Conservation (phyloP, 2,329 filamentous ascomycete species). For the Phyllosticta citribraziliensis region DNA sequence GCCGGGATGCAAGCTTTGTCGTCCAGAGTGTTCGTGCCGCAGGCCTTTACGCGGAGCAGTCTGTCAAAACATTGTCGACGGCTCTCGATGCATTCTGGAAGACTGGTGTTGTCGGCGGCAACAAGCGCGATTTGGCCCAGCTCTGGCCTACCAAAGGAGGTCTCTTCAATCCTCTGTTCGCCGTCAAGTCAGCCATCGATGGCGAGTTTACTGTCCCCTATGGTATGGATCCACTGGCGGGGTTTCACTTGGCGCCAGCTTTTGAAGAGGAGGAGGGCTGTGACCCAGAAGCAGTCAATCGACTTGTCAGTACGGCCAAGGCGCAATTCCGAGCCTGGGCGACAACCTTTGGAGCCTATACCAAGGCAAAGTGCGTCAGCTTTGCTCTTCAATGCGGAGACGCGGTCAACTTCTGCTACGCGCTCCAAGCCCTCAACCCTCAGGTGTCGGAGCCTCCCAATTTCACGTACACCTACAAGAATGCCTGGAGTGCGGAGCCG, state of each 20-base stretch:
- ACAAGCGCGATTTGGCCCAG: conserved; percentile 9
- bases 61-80: background rate
- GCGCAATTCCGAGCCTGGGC: conserved; percentile 41
- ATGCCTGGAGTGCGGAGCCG: conserved; percentile 33
- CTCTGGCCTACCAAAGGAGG: conserved; percentile 10
- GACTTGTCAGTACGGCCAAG: conserved; percentile 27
- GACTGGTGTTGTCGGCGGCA: conserved; percentile 14
- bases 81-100: conserved; percentile 21
- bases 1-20: background rate
- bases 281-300: background rate
- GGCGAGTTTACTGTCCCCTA: conserved; percentile 35
- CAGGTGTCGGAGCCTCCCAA: conserved; percentile 22
- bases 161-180: conserved; percentile 34
- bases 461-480: conserved; percentile 35
- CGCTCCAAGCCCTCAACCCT: conserved; percentile 34
- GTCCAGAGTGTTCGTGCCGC: background rate
- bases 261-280: background rate
- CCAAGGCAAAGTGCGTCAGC: conserved; percentile 18
- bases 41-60: background rate
- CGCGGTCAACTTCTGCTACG: conserved; percentile 42
- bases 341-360: conserved; percentile 28
- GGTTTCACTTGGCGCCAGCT: conserved; percentile 45
- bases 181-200: conserved; percentile 21
- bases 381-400: conserved; percentile 42
- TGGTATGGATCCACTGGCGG: conserved; percentile 41